Percentiles rank a stretch among this genome's conserved stretches.
Conservation (phyloP, 495 filamentous ascomycete genomes). For the Aspergillus sparsus region DNA sequence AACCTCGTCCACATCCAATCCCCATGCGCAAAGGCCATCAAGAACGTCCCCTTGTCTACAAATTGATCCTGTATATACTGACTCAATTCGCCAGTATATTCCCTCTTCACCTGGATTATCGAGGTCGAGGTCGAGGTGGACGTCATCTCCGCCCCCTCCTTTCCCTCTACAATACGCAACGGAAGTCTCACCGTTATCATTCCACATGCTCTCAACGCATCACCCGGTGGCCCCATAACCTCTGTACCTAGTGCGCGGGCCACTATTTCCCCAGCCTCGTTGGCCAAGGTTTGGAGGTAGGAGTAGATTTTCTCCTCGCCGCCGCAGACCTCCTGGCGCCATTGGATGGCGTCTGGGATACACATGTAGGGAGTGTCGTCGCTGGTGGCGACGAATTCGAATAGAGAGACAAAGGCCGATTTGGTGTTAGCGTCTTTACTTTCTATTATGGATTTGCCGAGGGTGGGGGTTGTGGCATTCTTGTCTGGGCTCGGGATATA, state of each 20-base stretch:
- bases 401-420: slow-evolving; percentile 64
- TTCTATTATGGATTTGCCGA: slow-evolving; percentile 31
- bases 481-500: slow-evolving; percentile 43
- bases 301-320: slow-evolving; percentile 68
- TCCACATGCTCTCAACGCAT: slow-evolving; percentile 49
- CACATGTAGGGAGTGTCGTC: slow-evolving; percentile 73
- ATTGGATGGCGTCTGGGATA: slow-evolving; percentile 67
- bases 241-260: slow-evolving; percentile 68
- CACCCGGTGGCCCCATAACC: slow-evolving; percentile 56
- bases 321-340: slow-evolving; percentile 66
- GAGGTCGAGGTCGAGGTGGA: no score
- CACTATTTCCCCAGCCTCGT: slow-evolving; percentile 56
- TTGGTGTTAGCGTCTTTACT: slow-evolving; percentile 36
- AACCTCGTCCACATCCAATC: slow-evolving; percentile 68
- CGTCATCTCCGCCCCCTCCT: background rate
- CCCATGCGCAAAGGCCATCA: slow-evolving; percentile 61
- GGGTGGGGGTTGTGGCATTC: slow-evolving; percentile 9
- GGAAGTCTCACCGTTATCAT: slow-evolving; percentile 78
- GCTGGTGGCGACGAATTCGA: slow-evolving; percentile 75
- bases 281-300: slow-evolving; percentile 60
- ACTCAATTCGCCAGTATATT: slow-evolving; percentile 38
- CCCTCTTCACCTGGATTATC: slow-evolving; percentile 17
- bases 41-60: slow-evolving; percentile 65
- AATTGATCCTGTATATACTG: slow-evolving; percentile 60
- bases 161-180: slow-evolving; percentile 40